These are phyloP conservation scores for Colletotrichum sp. DNA, from an alignment of 2,329 filamentous ascomycete species.

Conservation along the genomic window DNA sequence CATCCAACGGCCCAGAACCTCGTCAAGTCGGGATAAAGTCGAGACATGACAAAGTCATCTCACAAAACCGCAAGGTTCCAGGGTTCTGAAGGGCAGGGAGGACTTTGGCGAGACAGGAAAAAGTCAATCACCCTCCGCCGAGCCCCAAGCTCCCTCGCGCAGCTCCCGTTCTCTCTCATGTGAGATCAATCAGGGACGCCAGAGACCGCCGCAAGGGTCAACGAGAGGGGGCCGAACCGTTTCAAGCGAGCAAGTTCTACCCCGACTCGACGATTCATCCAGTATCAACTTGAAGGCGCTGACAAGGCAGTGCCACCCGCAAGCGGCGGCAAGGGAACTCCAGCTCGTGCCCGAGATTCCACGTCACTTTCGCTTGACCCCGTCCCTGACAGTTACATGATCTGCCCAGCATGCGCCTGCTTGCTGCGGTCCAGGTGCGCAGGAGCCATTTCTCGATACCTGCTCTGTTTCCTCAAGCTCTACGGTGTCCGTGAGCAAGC, in stretches of 20 bases:
- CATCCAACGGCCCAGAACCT: not conserved
- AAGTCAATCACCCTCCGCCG: slow-evolving; percentile 11
- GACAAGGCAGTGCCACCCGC: not conserved
- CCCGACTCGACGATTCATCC: slow-evolving; percentile 5
- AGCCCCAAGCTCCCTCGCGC: slow-evolving; percentile 8
- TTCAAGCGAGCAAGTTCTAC: slow-evolving; percentile 9
- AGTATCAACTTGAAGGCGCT: not conserved
- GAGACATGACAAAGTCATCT: not conserved
- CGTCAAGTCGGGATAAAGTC: not conserved
- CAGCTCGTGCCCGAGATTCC: slow-evolving; percentile 2
- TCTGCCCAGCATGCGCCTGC: slow-evolving; percentile 14
- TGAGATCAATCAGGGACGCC: slow-evolving; percentile 12
- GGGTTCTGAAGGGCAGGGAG: not conserved
- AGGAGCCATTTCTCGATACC: slow-evolving; percentile 20
- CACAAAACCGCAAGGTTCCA: not conserved
- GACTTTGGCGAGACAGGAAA: not conserved
- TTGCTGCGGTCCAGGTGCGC: slow-evolving; percentile 17
- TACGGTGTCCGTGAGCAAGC: not conserved
- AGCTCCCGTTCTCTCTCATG: not conserved
- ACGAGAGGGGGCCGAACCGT: not conserved
- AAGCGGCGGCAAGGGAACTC: not conserved
- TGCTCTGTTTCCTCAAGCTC: slow-evolving; percentile 4
- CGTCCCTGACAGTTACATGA: slow-evolving; percentile 18
- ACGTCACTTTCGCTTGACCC: slow-evolving; percentile 16
- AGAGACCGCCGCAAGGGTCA: slow-evolving; percentile 2